Conservation (phyloP, 129 eudicot species). For the Artemisia argyi region DNA sequence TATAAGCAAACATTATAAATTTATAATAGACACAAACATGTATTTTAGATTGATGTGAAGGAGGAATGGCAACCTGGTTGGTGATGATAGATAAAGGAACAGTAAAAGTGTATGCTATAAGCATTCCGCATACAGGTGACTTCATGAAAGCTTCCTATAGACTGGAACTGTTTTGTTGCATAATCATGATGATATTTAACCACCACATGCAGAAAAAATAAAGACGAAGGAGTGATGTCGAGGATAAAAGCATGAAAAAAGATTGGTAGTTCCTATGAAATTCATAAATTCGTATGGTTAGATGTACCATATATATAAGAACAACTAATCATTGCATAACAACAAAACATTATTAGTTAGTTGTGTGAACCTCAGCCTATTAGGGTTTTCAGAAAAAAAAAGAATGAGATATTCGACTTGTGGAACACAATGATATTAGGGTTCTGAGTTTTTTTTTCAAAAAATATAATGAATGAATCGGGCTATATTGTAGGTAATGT, state of each 20-base stretch:
- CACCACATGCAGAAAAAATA: constrained; percentile 49
- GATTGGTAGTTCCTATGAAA: constrained; percentile 65
- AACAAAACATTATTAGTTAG: no score
- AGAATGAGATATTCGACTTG: no score
- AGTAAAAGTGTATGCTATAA: constrained; percentile 50
- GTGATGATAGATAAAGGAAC: constrained; percentile 47
- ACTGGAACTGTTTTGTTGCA: constrained; percentile 28
- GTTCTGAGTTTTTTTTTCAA: no score
- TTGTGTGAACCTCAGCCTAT: no score
- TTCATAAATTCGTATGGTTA: constrained; percentile 15
- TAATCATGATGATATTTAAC: constrained; percentile 43
- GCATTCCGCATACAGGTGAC: constrained; percentile 52
- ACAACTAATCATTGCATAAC: no score
- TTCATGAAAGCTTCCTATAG: constrained; percentile 39
- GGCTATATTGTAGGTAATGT: no score
- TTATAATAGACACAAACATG: no score
- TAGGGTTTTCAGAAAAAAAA: no score
- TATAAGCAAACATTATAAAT: no score
- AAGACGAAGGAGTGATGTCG: constrained; percentile 50
- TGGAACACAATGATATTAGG: no score
- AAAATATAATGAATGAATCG: no score
- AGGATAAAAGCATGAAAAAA: constrained; percentile 59
- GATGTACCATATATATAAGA: background rate
- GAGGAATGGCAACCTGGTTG: constrained; percentile 51
- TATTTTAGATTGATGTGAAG: no score